A percentile compares a stretch with the other conserved stretches of the same genome.
Conservation (phyloP, 164 flowering plant genomes). For the Stephania cephalantha region DNA sequence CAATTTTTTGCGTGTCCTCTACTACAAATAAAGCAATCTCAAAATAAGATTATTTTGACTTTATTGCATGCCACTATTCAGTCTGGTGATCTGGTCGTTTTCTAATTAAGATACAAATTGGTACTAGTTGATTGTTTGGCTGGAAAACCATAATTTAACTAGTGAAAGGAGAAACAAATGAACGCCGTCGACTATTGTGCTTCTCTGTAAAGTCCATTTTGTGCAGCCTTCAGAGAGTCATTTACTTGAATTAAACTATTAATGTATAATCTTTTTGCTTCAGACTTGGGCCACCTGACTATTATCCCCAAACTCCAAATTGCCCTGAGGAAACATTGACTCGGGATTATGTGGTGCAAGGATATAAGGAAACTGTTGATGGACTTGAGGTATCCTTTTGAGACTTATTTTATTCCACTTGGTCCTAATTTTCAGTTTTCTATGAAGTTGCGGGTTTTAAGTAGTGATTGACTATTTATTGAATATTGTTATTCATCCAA, state of each 20-base stretch:
- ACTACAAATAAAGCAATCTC: neutral
- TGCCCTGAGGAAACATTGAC: constrained; percentile 95
- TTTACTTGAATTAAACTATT: neutral
- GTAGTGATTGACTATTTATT: neutral
- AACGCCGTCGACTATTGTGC: neutral
- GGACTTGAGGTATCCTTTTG: constrained; percentile 76
- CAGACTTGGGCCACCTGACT: constrained; percentile 97
- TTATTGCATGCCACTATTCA: neutral
- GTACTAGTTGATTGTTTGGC: neutral
- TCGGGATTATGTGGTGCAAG: constrained; percentile 71
- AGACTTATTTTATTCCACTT: neutral
- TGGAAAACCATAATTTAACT: neutral
- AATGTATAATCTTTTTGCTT: neutral
- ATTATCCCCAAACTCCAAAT: constrained; percentile 68
- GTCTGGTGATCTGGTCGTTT: neutral
- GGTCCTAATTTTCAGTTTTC: neutral
- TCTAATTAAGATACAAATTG: neutral
- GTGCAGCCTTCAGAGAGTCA: neutral
- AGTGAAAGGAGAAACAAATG: neutral
- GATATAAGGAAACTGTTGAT: constrained; percentile 88
- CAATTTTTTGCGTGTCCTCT: neutral
- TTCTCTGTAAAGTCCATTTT: neutral
- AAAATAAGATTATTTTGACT: neutral
- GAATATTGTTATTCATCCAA: neutral
- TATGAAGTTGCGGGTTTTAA: neutral